Evolutionary conservation across 768 basidiomycete genomes (phyloP), one percentile per base, ranked within the genome.

Genomic region (Gautieria morchelliformis): DNA sequence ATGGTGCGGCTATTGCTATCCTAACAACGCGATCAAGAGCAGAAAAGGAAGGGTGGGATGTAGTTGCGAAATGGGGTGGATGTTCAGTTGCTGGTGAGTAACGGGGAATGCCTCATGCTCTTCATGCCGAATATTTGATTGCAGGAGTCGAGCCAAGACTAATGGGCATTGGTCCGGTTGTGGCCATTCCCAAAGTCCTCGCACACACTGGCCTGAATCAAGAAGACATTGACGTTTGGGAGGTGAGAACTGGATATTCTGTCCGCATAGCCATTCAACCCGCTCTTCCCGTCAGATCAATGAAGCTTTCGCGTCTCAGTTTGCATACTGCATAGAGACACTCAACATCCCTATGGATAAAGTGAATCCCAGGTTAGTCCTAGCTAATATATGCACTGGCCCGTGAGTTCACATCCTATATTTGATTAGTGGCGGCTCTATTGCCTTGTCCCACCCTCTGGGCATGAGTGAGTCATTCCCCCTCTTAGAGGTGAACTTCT

Each of bases 251-350:
- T 47, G 15, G 17, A 19, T 53, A 14, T 17, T 12, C 37, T 50
- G 40, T 33, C 27, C 44, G 24, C 55, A 30, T 53, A 19, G 39
- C 15, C 20, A 53, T 42, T 48, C 37, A 22, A 5, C 58, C 12
- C 41, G 11, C 20, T 39, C 24, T 17, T 47, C 33, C 9, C n/a
- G 19, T 11, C 60, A 91, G 88, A 87, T 89, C 61, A 91, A 92
- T 57, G 88, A 93, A 69, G 93, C 93, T 0, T 95, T 94, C 60
- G 92, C 91, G 0, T 93, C 89, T 1, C 93, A 95, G 66, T 94
- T 91, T 59, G 89, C 88, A n/a, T 87, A 93, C 71, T 93, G 89
- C 53, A 83, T 94, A 8, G 87, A 94, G 64, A 75, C 90, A 64
- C 77, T 94, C 24, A 74, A 77, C 27, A 76, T 95, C 46, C 81